Evolutionary conservation across 1,139 yeast genomes (phyloP), one percentile per base, ranked within the genome.

Genomic region (Taphrina deformans): DNA sequence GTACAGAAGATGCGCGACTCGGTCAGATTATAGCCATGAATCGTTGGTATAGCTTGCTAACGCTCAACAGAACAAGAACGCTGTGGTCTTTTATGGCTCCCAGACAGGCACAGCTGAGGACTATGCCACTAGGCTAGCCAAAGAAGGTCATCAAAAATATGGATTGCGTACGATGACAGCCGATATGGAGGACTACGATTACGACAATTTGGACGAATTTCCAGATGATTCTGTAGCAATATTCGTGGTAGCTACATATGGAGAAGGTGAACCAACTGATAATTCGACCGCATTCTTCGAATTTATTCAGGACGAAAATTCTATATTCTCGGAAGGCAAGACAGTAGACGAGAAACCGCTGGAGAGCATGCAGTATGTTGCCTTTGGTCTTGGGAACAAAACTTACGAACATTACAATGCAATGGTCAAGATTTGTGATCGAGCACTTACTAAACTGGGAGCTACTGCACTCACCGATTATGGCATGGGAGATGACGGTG

Each of bases 71-170:
- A 29, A 83, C 69, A 92, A 93, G 77, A 87, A 88, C 71, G 87
- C 89, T 59, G 79, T 88, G 48, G 86, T 93, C n/a, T 83, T 93
- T 70, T 95, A 83, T 75, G 98, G 97, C 4, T 92, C 99, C 4
- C 99, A 93, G 78, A 95, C 99, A 12, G 99, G 99, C 70, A 93
- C 99, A n/a, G 96, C 99, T 58, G 99, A 93, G 77, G 99, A 93
- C 75, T 93, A 91, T 72, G 96, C 97, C 23, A 83, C 88, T 71
- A 89, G 95, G 75, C 85, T 91, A 71, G 85, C 96, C 58, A 91
- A 91, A 75, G 99, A 93, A 75, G 85, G 93, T 71, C 84, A 86
- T 70, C 81, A 96, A 29, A 83, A 88, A 75, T 92, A 88, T 74
- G 92, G 92, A 53, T 81, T 93, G 72, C 85, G 86, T 70, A 84